A percentile compares a stretch with the other conserved stretches of the same genome.
phyloP scores from a whole-genome alignment of 768 basidiomycete genomes.

The Xerocomellus intermedius region DNA sequence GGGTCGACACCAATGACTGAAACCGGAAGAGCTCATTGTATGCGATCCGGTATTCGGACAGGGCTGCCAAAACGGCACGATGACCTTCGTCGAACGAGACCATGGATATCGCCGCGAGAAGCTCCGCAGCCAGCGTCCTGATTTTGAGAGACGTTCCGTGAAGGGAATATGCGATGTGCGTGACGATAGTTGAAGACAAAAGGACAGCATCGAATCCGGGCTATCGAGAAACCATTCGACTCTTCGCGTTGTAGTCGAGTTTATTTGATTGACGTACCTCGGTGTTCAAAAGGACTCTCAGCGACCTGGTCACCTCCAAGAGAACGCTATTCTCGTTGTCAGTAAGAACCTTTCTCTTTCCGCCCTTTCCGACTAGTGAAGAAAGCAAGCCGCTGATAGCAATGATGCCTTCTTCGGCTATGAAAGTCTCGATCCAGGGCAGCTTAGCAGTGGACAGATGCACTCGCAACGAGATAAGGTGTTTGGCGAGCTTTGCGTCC shows the following conservation, averaged over 20 bases:
- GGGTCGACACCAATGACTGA: conserved; percentile 63
- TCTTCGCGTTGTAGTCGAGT: background rate
- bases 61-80: conserved; percentile 67
- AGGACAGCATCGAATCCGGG: conserved; percentile 71
- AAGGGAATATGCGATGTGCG: conserved; percentile 70
- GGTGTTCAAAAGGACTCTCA: conserved; percentile 82
- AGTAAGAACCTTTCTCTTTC: conserved; percentile 55
- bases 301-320: conserved; percentile 73
- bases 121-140: conserved; percentile 66
- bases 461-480: conserved; percentile 79
- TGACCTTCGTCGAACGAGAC: conserved; percentile 71
- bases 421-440: conserved; percentile 76
- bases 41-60: conserved; percentile 76
- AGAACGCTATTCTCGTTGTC: conserved; percentile 70
- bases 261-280: conserved; percentile 48
- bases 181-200: conserved; percentile 60
- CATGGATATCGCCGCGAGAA: conserved; percentile 82
- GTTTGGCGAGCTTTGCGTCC: conserved; percentile 66
- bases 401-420: conserved; percentile 61
- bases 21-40: conserved; percentile 79
- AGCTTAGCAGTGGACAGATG: conserved; percentile 82
- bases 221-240: conserved; percentile 36
- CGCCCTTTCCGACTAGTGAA: conserved; percentile 61
- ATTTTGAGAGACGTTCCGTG: conserved; percentile 66
- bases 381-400: conserved; percentile 57